These are phyloP conservation scores for Trichoderma semiorbis DNA, from an alignment of 2,329 filamentous ascomycete genomes.

Conservation along the genomic window DNA sequence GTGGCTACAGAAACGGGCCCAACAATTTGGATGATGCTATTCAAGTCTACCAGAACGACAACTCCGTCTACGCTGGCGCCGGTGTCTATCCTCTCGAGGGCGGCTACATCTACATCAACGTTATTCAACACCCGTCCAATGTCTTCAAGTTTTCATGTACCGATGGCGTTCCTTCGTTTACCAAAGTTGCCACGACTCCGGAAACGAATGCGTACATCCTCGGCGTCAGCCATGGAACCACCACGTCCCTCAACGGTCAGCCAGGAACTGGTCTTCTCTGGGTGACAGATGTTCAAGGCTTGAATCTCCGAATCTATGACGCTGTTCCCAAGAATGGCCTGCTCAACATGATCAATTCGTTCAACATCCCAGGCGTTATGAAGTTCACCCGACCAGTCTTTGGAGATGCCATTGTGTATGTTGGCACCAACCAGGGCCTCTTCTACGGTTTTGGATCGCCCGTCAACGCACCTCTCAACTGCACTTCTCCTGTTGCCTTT, in stretches of 20 bases:
- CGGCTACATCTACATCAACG: conserved; percentile 47
- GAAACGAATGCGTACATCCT: conserved; percentile 50
- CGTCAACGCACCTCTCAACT: conserved; percentile 52
- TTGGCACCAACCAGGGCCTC: conserved; percentile 49
- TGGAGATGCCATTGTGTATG: conserved; percentile 52
- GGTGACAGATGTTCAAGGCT: conserved; percentile 53
- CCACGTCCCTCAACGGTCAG: conserved; percentile 52
- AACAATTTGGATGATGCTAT: conserved; percentile 41
- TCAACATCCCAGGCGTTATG: conserved; percentile 48
- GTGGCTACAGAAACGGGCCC: conserved; percentile 38
- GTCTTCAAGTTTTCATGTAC: conserved; percentile 57
- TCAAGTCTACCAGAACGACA: conserved; percentile 42
- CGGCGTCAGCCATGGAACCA: conserved; percentile 55
- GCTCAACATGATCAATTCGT: conserved; percentile 47
- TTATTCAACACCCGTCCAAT: conserved; percentile 52
- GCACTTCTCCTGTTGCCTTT: conserved; percentile 47
- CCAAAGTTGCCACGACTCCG: conserved; percentile 49
- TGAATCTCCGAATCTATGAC: conserved; percentile 50
- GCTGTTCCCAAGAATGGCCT: conserved; percentile 46
- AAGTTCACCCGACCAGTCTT: conserved; percentile 59
- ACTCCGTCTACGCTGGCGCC: conserved; percentile 45
- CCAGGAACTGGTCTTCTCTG: conserved; percentile 54
- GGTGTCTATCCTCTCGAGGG: conserved; percentile 48
- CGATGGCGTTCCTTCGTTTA: conserved; percentile 49
- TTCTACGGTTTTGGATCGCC: conserved; percentile 56